Conservation (phyloP, 495 filamentous ascomycete genomes). For the Penicillium angulare region DNA sequence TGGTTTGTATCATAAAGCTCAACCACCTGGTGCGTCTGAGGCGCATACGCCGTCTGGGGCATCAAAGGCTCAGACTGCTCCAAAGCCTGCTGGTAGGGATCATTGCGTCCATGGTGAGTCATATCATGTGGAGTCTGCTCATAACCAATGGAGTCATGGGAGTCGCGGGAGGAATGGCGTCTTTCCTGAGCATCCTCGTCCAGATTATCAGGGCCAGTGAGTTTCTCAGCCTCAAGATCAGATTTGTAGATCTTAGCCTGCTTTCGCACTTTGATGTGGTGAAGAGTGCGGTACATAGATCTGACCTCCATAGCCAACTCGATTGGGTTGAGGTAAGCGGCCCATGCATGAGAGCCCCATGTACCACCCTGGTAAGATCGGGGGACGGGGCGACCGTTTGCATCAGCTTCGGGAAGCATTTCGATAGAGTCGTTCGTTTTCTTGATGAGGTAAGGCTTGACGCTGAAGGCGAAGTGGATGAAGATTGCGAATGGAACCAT, state of each 20-base stretch:
- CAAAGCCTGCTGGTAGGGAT: not conserved
- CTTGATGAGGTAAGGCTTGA: conserved; percentile 16
- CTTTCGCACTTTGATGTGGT: not conserved
- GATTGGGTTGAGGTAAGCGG: conserved; percentile 7
- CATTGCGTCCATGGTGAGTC: not conserved
- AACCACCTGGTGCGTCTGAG: not conserved
- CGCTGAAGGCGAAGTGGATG: conserved; percentile 31
- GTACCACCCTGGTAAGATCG: conserved; percentile 18
- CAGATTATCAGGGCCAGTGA: too few species aligned
- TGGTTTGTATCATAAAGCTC: too few species aligned
- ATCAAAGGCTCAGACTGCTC: not conserved
- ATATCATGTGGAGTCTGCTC: not conserved
- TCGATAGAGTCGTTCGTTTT: not conserved
- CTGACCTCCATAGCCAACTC: conserved; percentile 11
- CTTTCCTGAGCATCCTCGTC: too few species aligned
- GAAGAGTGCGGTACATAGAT: conserved; percentile 1
- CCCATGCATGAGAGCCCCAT: conserved; percentile 13
- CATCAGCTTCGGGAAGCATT: not conserved
- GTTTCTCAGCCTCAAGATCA: not conserved
- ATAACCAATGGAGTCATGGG: too few species aligned
- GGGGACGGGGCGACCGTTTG: not conserved
- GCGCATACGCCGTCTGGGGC: not conserved
- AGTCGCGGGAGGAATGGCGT: too few species aligned
- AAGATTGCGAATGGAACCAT: conserved; percentile 35
- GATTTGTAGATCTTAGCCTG: not conserved